Percentiles rank a stretch among this genome's conserved stretches.
Conservation (phyloP, 1,284 basidiomycete genomes). For the Ganoderma multipileum region DNA sequence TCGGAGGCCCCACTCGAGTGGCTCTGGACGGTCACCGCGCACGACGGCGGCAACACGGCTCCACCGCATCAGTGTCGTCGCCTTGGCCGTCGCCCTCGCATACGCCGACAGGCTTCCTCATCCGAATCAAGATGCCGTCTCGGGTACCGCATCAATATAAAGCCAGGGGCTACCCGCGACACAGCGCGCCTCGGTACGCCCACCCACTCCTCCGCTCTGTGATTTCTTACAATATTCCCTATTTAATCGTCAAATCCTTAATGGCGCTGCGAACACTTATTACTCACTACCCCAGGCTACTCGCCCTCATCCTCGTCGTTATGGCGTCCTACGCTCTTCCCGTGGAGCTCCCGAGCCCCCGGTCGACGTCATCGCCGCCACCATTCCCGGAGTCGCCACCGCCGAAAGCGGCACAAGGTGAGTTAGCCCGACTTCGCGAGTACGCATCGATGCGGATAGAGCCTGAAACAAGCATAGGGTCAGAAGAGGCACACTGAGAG, state of each 20-base stretch:
- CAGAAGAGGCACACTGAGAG: not conserved
- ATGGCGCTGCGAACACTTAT: not conserved
- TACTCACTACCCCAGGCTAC: not conserved
- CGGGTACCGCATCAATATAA: not conserved
- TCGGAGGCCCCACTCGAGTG: conserved; percentile 37
- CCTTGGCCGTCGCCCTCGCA: too few species aligned
- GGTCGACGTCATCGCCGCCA: not conserved
- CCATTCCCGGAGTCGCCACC: not conserved
- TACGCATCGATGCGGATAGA: not conserved
- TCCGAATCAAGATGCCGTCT: too few species aligned
- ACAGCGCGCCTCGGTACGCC: not conserved
- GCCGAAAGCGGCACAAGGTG: not conserved
- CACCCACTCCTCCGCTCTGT: not conserved
- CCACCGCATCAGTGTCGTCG: conserved; percentile 41
- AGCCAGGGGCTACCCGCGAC: not conserved
- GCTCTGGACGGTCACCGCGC: conserved; percentile 37
- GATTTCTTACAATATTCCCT: not conserved
- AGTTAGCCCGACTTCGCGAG: not conserved
- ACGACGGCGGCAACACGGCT: conserved; percentile 40
- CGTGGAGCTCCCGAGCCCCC: not conserved
- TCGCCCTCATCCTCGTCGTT: not conserved
- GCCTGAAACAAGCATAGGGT: not conserved
- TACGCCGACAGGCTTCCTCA: too few species aligned
- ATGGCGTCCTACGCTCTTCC: not conserved
- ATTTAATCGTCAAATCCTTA: not conserved